Conservation (phyloP, 345 rosid species). For the Salix udensis region DNA sequence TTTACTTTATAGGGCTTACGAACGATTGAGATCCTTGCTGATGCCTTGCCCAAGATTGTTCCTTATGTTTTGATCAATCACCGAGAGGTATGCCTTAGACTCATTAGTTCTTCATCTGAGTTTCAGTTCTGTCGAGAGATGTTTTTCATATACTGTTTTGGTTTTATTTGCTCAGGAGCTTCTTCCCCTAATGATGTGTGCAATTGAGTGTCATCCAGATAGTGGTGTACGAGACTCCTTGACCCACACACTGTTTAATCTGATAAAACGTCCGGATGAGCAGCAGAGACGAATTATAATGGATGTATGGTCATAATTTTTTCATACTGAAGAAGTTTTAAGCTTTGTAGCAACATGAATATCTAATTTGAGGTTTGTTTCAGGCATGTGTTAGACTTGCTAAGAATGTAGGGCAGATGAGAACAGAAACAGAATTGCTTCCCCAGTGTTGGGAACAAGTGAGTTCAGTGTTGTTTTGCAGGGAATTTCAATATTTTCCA, state of each 20-base stretch:
- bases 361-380: constrained; percentile 24
- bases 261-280: constrained; percentile 97
- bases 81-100: constrained; percentile 66
- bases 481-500: constrained; percentile 16
- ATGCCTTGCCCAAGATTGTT: constrained; percentile 93
- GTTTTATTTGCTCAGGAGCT: constrained; percentile 58
- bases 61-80: constrained; percentile 97
- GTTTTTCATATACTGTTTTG: constrained; percentile 10
- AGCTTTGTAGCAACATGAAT: constrained; percentile 5
- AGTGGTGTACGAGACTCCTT: constrained; percentile 73
- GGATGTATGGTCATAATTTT: constrained; percentile 60
- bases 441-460: constrained; percentile 99
- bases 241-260: constrained; percentile 88
- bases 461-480: constrained; percentile 30
- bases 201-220: constrained; percentile 95
- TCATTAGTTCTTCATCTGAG: background rate
- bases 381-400: constrained; percentile 96
- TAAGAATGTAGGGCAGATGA: constrained; percentile 94
- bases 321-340: constrained; percentile 5
- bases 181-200: constrained; percentile 97
- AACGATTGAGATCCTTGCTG: constrained; percentile 94
- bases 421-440: constrained; percentile 95
- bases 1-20: constrained; percentile 62
- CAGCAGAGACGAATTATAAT: constrained; percentile 89
- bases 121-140: constrained; percentile 2